Conservation (phyloP, 805 yeast species). For the Suhomyces sp. region DNA sequence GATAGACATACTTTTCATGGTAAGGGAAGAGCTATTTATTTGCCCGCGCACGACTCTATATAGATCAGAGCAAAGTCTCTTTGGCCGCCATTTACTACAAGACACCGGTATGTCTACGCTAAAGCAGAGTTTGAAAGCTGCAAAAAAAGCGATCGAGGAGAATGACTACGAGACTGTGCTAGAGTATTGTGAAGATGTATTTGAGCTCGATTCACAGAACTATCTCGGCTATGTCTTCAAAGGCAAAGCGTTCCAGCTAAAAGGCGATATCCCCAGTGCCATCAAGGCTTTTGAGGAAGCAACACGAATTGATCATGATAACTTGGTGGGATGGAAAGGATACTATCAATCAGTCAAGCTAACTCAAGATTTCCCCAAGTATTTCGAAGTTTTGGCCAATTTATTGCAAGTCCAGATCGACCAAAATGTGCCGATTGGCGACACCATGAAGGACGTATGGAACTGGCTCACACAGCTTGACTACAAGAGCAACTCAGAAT, state of each 20-base stretch:
- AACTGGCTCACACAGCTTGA: slow-evolving; percentile 41
- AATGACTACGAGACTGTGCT: slow-evolving; percentile 62
- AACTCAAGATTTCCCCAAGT: slow-evolving; percentile 36
- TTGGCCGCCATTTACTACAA: not conserved
- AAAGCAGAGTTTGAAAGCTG: slow-evolving; percentile 34
- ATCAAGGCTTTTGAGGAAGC: slow-evolving; percentile 47
- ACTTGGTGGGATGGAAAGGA: slow-evolving; percentile 81
- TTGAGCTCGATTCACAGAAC: slow-evolving; percentile 14
- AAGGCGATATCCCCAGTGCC: slow-evolving; percentile 40
- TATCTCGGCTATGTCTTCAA: slow-evolving; percentile 67
- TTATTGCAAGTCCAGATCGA: slow-evolving; percentile 41
- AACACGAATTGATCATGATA: slow-evolving; percentile 46
- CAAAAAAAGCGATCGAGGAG: slow-evolving; percentile 47
- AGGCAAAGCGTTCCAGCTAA: slow-evolving; percentile 64
- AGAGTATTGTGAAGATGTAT: slow-evolving; percentile 46
- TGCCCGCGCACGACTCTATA: not conserved
- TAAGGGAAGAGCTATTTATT: not conserved
- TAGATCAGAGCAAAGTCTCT: not conserved
- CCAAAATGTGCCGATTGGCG: slow-evolving; percentile 47
- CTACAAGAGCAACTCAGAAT: slow-evolving; percentile 24
- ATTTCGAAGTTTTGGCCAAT: slow-evolving; percentile 47
- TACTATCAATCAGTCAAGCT: slow-evolving; percentile 46
- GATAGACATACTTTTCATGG: too few relatives aligned
- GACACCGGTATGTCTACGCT: slow-evolving; percentile 9
- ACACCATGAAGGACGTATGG: slow-evolving; percentile 46